A percentile compares a stretch with the other conserved stretches of the same genome.
These are phyloP conservation scores for Pilobolus umbonatus DNA, from an alignment of 192 early-diverging fungal species.

Conservation along the genomic window DNA sequence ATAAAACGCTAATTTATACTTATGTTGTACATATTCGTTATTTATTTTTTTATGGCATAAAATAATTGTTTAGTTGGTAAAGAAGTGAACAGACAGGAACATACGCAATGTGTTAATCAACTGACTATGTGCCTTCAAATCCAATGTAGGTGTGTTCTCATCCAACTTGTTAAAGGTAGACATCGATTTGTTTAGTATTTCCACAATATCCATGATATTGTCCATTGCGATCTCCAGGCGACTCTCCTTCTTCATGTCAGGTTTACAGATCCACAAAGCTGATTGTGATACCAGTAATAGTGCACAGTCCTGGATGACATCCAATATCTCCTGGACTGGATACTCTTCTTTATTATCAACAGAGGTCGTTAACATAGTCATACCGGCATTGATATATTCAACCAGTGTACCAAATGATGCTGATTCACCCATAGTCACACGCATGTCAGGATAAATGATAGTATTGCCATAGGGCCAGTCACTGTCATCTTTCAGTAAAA, in stretches of 20 bases:
- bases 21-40: too few relatives aligned
- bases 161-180: constrained; percentile 7
- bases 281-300: constrained; percentile 12
- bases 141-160: background rate
- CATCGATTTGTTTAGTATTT: background rate
- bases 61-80: background rate
- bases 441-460: constrained; percentile 32
- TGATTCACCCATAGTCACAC: constrained; percentile 23
- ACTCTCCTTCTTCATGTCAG: constrained; percentile 1
- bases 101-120: background rate
- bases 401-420: constrained; percentile 40
- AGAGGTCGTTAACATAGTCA: constrained; percentile 5
- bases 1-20: too few relatives aligned
- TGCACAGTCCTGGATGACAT: constrained; percentile 14
- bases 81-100: background rate
- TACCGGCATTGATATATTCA: constrained; percentile 20
- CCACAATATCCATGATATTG: constrained; percentile 11
- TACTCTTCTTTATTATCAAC: background rate
- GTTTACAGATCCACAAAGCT: constrained; percentile 9
- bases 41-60: too few relatives aligned
- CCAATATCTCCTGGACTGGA: constrained; percentile 1
- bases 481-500: constrained; percentile 26
- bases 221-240: constrained; percentile 1
- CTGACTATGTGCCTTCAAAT: background rate
- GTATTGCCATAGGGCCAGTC: constrained; percentile 43